A percentile compares a stretch with the other conserved stretches of the same genome.
phyloP scores from a whole-genome alignment of 2,329 filamentous ascomycete genomes.

The Diaporthe batatas region DNA sequence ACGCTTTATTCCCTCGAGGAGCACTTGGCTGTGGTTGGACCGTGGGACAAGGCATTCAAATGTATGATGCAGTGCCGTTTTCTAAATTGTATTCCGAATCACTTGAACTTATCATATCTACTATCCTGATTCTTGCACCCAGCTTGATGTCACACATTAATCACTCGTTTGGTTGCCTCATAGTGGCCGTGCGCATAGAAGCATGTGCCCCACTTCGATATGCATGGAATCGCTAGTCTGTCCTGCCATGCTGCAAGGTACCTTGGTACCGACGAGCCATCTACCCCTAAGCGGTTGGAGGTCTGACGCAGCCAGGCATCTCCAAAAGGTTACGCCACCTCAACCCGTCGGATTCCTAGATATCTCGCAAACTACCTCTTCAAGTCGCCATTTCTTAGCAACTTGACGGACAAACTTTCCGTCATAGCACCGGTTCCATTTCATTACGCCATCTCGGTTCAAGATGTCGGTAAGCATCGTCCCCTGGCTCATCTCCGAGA shows the following conservation, averaged over 20 bases:
- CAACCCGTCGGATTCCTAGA: background rate
- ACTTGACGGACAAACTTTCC: slow-evolving; percentile 12
- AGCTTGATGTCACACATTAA: background rate
- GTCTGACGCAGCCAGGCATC: slow-evolving; percentile 26
- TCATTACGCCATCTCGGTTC: slow-evolving; percentile 39
- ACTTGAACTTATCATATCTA: background rate
- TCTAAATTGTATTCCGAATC: background rate
- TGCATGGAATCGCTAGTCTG: background rate
- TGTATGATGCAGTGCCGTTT: background rate
- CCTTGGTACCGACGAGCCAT: slow-evolving; percentile 1
- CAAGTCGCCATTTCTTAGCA: slow-evolving; percentile 10
- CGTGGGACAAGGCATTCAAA: background rate
- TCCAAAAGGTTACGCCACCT: slow-evolving; percentile 3
- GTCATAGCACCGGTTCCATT: slow-evolving; percentile 6
- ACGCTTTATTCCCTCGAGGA: background rate
- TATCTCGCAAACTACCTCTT: background rate
- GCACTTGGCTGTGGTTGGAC: background rate
- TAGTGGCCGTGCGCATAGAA: no score
- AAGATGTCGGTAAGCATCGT: slow-evolving; percentile 42
- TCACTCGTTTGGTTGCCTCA: background rate
- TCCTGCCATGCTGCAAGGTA: slow-evolving; percentile 1
- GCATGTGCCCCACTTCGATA: slow-evolving; percentile 12
- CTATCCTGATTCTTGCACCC: no score
- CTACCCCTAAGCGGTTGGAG: slow-evolving; percentile 13
- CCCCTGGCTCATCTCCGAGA: slow-evolving; percentile 41